Evolutionary conservation across 2,329 filamentous ascomycete species (phyloP), one percentile per base, ranked within the genome.

Genomic region (Paraphaeosphaeria minitans): DNA sequence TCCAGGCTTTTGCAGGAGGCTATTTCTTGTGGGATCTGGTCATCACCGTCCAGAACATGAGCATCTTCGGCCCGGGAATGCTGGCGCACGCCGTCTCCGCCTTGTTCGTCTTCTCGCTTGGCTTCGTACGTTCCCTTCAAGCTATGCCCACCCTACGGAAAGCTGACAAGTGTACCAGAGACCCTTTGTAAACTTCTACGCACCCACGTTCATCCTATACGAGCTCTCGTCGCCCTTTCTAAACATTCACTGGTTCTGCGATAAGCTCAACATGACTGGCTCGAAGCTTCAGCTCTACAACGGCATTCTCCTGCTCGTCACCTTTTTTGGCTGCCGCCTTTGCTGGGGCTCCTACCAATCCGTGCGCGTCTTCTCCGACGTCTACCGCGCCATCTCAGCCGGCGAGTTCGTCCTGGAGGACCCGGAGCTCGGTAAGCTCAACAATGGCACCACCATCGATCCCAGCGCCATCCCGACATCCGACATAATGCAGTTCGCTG

Each of bases 231-330:
- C 89, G 4, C 91, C 91, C 8, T 93, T 95, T 77, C 83, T 95
- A 58, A 96, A 96, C 74, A 85, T 94, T 73, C 92, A 96, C 81
- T 96, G 92, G 92, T 95, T 95, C 81, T 91, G 90, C 78, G 92
- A 96, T 78, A 96, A 96, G 80, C 81, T 94, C 59, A 84, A 87
- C 69, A 87, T 92, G 83, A 95, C 92, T 0, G 92, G 92, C 37
- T 87, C 88, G 21, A 83, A 81, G 54, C 77, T 86, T 24, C 92
- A 95, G 79, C 83, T 93, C 29, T 87, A 91, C 77, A 95, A 95
- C 70, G 91, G 91, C 66, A 82, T 93, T 61, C 71, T 85, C 57
- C 85, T 95, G 3, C 85, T 94, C 53, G 76, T 81, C 64, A 91
- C 85, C 49, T 95, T 95, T 78, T 93, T 93, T 78, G 84, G 81